Evolutionary conservation across 1,284 basidiomycete species (phyloP), one percentile per base, ranked within the genome.

Genomic region (Mycena sp.): DNA sequence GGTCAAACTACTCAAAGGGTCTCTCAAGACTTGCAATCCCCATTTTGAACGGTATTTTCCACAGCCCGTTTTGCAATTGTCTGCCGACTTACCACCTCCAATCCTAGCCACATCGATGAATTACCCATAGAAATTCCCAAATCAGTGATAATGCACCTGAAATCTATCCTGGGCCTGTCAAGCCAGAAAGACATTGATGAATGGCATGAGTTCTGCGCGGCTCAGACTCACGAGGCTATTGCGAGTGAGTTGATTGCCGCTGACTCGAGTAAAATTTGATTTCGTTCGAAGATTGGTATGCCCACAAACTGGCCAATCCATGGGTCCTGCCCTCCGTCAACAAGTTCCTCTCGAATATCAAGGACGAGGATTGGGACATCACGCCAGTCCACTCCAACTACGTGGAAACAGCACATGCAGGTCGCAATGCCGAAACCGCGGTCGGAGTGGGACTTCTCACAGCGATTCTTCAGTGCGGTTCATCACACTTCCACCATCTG

Each of bases 11-110:
- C 52, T 71, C 23, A 53, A 58, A 40, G 53, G 61, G 37, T 29
- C 58, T 25, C 45, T 63, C 11, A 68, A 68, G 35, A 67, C 60
- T n/a, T 71, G 69, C 50, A 21, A 44, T n/a, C 23, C 51, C 19
- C 69, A 69, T 52, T 69, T 69, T 25, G 12, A 50, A 51, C 54
- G 60, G 69, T 63, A 50, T 21, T 6, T 32, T 6, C 23, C 29
- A 35, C 17, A 6, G 6, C 14, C 32, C 4, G n/a, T 38, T 26
- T 35, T 19, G 21, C 3, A 19, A 1, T 10, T 40, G 10, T 26
- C 3, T 6, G 4, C 29, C 9, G 6, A 41, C 12, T 17, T 19
- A 3, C 12, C 9, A 11, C 3, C 28, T 25, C 21, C 40, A 6
- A 14, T 28, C 12, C 7, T 23, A 48, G 46, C n/a, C 46, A 30